These are phyloP conservation scores for Phanerochaete sordida DNA, from an alignment of 768 basidiomycete genomes.

Conservation along the genomic window DNA sequence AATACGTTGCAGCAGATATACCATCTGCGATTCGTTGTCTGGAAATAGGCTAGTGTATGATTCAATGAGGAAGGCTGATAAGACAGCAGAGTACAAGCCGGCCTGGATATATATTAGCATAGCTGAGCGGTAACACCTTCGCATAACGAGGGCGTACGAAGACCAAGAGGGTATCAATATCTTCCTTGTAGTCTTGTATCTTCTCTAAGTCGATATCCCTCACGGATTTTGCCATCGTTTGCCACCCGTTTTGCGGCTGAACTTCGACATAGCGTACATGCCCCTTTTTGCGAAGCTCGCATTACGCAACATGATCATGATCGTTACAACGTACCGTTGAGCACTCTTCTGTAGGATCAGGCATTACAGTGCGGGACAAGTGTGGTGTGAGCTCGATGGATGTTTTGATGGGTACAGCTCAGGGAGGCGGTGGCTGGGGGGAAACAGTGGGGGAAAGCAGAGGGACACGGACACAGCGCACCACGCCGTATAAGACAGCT, in stretches of 20 bases:
- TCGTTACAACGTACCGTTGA: too few species aligned
- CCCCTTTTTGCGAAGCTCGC: too few species aligned
- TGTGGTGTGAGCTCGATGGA: too few species aligned
- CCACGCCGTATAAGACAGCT: too few species aligned
- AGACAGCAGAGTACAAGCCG: background rate
- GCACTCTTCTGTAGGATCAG: too few species aligned
- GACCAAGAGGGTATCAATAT: constrained; percentile 1
- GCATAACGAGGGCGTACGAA: constrained; percentile 1
- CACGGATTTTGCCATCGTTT: background rate
- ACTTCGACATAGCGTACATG: background rate
- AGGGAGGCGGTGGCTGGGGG: too few species aligned
- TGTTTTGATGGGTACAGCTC: too few species aligned
- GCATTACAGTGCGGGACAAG: too few species aligned
- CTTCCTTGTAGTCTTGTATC: background rate
- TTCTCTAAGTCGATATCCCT: background rate
- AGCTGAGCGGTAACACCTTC: background rate
- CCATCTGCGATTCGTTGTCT: background rate
- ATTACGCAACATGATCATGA: too few species aligned
- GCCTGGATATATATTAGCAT: background rate
- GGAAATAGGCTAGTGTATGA: background rate
- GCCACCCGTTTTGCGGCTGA: background rate
- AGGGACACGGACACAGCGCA: too few species aligned
- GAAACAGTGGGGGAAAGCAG: too few species aligned
- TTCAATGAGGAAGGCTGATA: background rate
- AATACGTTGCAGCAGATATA: background rate